phyloP scores from a whole-genome alignment of 2,329 filamentous ascomycete genomes.

The Phaeomoniella chlamydospora region DNA sequence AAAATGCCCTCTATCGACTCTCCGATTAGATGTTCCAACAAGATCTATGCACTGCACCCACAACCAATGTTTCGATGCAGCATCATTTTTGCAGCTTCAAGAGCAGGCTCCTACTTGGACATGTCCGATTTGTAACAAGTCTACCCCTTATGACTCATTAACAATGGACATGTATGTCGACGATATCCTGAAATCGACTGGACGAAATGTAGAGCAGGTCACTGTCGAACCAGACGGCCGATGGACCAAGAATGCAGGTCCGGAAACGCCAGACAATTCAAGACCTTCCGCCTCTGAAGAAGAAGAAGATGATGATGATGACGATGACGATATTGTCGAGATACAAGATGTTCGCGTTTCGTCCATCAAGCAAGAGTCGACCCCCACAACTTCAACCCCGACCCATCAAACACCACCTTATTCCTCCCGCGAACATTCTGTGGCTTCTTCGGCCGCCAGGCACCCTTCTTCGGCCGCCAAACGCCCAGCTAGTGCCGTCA shows the following conservation, averaged over 20 bases:
- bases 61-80: conserved; percentile 88
- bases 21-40: conserved; percentile 66
- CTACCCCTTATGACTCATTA: conserved; percentile 64
- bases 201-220: conserved; percentile 62
- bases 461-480: conserved; percentile 21
- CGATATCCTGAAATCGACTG: conserved; percentile 67
- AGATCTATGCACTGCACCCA: conserved; percentile 70
- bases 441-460: conserved; percentile 6
- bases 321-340: conserved; percentile 37
- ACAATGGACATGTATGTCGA: conserved; percentile 84
- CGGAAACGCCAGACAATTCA: conserved; percentile 21
- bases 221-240: conserved; percentile 75
- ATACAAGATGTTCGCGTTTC: conserved; percentile 23
- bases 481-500: conserved; percentile 31
- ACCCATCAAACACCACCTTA: conserved; percentile 13
- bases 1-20: conserved; percentile 81
- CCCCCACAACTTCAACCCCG: conserved; percentile 7
- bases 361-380: conserved; percentile 22
- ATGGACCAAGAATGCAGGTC: conserved; percentile 46
- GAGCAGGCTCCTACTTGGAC: conserved; percentile 94
- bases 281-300: conserved; percentile 24
- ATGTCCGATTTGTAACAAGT: conserved; percentile 87
- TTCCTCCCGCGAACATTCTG: conserved; percentile 15
- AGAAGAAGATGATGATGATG: conserved; percentile 31
- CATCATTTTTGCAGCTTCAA: conserved; percentile 81